Conservation (phyloP, 768 basidiomycete genomes). For the Lactarius vividus region DNA sequence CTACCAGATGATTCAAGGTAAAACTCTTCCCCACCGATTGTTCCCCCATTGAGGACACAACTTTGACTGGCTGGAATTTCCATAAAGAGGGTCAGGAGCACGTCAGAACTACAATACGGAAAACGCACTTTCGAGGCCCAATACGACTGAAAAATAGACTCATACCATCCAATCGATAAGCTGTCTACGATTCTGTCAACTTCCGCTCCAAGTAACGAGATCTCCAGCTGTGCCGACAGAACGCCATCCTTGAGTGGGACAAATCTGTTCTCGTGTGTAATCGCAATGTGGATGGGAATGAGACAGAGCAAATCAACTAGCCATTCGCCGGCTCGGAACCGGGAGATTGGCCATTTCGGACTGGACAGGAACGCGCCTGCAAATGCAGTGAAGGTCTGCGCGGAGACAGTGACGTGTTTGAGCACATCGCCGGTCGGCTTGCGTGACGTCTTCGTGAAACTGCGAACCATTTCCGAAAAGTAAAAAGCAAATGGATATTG, state of each 20-base stretch:
- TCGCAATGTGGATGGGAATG: slow-evolving; percentile 62
- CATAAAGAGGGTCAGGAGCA: not conserved
- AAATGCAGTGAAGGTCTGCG: slow-evolving; percentile 35
- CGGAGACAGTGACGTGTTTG: slow-evolving; percentile 37
- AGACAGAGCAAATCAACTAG: slow-evolving; percentile 57
- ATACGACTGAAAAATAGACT: slow-evolving; percentile 61
- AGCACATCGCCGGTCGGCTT: slow-evolving; percentile 51
- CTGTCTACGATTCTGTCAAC: slow-evolving; percentile 55
- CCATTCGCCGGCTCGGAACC: slow-evolving; percentile 57
- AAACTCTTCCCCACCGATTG: slow-evolving; percentile 65
- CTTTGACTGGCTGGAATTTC: slow-evolving; percentile 51
- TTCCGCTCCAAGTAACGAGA: slow-evolving; percentile 55
- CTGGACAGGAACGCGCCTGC: slow-evolving; percentile 5
- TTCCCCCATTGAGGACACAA: slow-evolving; percentile 68
- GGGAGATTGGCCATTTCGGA: slow-evolving; percentile 34
- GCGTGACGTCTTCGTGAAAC: slow-evolving; percentile 47
- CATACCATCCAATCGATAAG: slow-evolving; percentile 63
- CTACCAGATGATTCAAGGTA: slow-evolving; percentile 57
- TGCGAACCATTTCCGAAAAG: slow-evolving; percentile 43
- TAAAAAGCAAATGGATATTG: slow-evolving; percentile 39
- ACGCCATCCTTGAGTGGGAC: slow-evolving; percentile 62
- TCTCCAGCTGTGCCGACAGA: slow-evolving; percentile 48
- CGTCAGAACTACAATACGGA: too few species aligned
- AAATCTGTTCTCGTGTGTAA: slow-evolving; percentile 59
- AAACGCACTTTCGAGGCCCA: slow-evolving; percentile 51